A percentile compares a stretch with the other conserved stretches of the same genome.
Evolutionary conservation across 1,284 basidiomycete genomes (phyloP).

Genomic region (Neotropicomus parvogracilis): DNA sequence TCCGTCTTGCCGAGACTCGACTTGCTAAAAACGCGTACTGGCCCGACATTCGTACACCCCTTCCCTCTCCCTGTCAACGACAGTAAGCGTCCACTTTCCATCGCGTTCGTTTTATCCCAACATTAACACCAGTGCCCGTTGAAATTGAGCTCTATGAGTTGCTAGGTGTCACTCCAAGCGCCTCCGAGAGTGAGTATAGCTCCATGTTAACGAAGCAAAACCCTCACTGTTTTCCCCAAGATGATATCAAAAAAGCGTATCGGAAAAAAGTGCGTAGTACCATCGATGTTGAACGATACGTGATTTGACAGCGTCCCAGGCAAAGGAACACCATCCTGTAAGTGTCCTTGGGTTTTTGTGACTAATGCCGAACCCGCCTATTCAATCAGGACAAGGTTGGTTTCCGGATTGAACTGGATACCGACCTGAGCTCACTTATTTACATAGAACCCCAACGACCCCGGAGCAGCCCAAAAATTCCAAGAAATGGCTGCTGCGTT

Average conservation of each 20-base stretch:
- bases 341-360: slow-evolving; percentile 33
- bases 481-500: slow-evolving; percentile 87
- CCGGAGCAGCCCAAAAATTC: slow-evolving; percentile 74
- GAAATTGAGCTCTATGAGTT: slow-evolving; percentile 80
- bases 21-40: slow-evolving; percentile 26
- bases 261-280: slow-evolving; percentile 69
- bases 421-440: slow-evolving; percentile 1
- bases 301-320: slow-evolving; percentile 47
- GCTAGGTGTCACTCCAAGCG: slow-evolving; percentile 65
- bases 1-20: slow-evolving; percentile 30
- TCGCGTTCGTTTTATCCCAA: not conserved
- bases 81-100: slow-evolving; percentile 22
- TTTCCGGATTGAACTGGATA: not conserved
- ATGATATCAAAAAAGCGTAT: slow-evolving; percentile 91
- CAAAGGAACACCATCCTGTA: slow-evolving; percentile 88
- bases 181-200: slow-evolving; percentile 58
- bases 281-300: slow-evolving; percentile 7
- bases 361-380: slow-evolving; percentile 3
- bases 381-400: slow-evolving; percentile 60
- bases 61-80: slow-evolving; percentile 17
- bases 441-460: slow-evolving; percentile 72
- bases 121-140: slow-evolving; percentile 52
- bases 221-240: slow-evolving; percentile 37
- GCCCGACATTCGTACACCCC: slow-evolving; percentile 24
- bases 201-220: slow-evolving; percentile 1